These are phyloP conservation scores for Fagus sylvatica DNA, from an alignment of 306 rosid species.

Conservation along the genomic window DNA sequence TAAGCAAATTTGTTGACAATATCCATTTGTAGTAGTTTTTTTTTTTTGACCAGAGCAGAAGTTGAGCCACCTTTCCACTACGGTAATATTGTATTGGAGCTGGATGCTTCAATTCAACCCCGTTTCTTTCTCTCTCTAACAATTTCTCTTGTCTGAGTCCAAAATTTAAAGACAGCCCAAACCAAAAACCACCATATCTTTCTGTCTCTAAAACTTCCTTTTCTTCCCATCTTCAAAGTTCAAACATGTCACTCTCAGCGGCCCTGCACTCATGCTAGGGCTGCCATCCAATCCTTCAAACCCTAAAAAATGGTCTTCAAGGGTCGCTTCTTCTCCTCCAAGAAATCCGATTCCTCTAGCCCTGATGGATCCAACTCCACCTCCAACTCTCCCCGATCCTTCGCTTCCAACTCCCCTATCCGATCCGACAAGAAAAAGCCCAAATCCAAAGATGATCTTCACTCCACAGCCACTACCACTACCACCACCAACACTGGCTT, in stretches of 20 bases:
- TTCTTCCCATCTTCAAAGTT: constrained; percentile 27
- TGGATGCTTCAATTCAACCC: no score
- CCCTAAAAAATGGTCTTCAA: constrained; percentile 74
- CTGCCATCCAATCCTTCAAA: constrained; percentile 14
- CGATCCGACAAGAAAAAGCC: constrained; percentile 90
- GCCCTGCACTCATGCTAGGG: constrained; percentile 49
- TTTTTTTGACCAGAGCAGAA: no score
- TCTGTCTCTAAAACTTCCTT: constrained; percentile 6
- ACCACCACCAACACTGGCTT: constrained; percentile 4
- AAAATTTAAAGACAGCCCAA: no score
- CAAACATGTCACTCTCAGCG: constrained; percentile 23
- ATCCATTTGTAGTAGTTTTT: no score
- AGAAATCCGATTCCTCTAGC: constrained; percentile 84
- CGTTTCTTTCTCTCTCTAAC: no score
- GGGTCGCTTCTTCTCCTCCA: constrained; percentile 91
- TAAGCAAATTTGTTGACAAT: no score
- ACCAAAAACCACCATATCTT: background rate
- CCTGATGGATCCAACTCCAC: constrained; percentile 60
- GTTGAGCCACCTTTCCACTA: no score
- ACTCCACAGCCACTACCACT: background rate
- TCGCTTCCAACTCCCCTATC: constrained; percentile 72
- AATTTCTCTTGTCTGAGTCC: no score
- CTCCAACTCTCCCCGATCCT: constrained; percentile 67
- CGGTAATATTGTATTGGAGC: no score
- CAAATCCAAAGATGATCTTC: constrained; percentile 47